Evolutionary conservation across 805 yeast species (phyloP).

Genomic region (Candida insectalens): DNA sequence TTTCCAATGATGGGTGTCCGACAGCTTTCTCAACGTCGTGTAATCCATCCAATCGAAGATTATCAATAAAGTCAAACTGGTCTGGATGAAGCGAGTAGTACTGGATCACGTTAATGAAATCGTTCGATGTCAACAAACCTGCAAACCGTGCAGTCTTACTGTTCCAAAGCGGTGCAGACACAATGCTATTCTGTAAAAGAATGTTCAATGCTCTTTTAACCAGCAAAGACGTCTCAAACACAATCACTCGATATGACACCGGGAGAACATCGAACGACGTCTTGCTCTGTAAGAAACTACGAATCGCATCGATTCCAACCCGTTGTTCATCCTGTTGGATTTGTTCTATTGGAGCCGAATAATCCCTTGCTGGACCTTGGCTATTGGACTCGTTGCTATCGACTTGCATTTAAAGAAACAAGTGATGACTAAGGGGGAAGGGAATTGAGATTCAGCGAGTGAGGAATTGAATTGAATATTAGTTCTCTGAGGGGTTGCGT

Average conservation of each 20-base stretch:
- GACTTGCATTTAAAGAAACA: too few relatives aligned
- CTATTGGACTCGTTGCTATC: too few relatives aligned
- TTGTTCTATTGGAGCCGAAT: constrained; percentile 21
- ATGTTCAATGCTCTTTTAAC: constrained; percentile 89
- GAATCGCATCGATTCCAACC: constrained; percentile 71
- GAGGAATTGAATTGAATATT: too few relatives aligned
- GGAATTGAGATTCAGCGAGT: too few relatives aligned
- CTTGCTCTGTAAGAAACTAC: constrained; percentile 76
- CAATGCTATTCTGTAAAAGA: constrained; percentile 84
- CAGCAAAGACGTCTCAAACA: constrained; percentile 81
- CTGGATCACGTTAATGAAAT: constrained; percentile 90
- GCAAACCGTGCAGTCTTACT: constrained; percentile 83
- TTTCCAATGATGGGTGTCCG: constrained; percentile 73
- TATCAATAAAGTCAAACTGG: constrained; percentile 79
- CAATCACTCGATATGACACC: constrained; percentile 85
- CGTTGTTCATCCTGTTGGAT: constrained; percentile 46
- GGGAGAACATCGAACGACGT: constrained; percentile 96
- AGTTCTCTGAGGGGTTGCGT: too few relatives aligned
- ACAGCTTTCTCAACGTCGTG: constrained; percentile 81
- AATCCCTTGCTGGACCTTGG: too few relatives aligned
- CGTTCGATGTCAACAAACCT: constrained; percentile 85
- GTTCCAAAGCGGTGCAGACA: constrained; percentile 96
- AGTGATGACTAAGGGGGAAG: too few relatives aligned
- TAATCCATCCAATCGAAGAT: constrained; percentile 73
- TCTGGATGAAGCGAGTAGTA: constrained; percentile 88